Conservation (phyloP, 371 early-diverging fungal genomes). For the Syncephalastrum sp. region DNA sequence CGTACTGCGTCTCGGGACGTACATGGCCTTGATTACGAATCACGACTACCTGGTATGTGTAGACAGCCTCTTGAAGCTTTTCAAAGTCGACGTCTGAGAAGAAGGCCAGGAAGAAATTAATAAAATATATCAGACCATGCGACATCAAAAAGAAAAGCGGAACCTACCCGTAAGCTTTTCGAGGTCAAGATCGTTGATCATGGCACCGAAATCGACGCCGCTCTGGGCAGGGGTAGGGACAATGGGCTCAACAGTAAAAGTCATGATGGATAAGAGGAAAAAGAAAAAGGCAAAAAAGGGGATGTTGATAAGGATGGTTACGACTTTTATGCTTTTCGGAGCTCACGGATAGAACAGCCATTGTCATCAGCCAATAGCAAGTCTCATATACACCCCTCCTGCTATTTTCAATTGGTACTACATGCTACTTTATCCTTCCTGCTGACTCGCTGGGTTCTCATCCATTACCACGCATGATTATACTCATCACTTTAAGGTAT, state of each 20-base stretch:
- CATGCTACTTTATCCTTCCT: too few species aligned
- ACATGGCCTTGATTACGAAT: conserved; percentile 44
- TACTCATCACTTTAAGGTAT: too few species aligned
- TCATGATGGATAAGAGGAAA: conserved; percentile 19
- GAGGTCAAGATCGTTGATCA: conserved; percentile 39
- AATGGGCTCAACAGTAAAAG: conserved; percentile 44
- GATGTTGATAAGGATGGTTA: neutral
- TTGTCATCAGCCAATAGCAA: too few species aligned
- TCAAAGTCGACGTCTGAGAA: conserved; percentile 40
- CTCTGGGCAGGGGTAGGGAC: conserved; percentile 31
- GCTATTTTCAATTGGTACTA: too few species aligned
- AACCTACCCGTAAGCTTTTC: conserved; percentile 39
- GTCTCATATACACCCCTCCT: too few species aligned
- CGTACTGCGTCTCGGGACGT: conserved; percentile 39
- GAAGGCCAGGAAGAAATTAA: neutral
- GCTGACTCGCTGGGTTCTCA: too few species aligned
- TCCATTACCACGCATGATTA: too few species aligned
- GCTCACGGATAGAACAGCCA: too few species aligned
- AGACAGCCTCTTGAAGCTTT: conserved; percentile 42
- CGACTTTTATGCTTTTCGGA: too few species aligned
- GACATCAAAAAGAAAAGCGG: neutral
- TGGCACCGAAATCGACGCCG: conserved; percentile 50
- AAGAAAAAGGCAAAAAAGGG: neutral
- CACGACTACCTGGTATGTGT: conserved; percentile 45
- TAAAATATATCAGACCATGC: too few species aligned